Evolutionary conservation across 2,329 filamentous ascomycete genomes (phyloP), one percentile per base, ranked within the genome.

Genomic region (Lachnum nothofagi): DNA sequence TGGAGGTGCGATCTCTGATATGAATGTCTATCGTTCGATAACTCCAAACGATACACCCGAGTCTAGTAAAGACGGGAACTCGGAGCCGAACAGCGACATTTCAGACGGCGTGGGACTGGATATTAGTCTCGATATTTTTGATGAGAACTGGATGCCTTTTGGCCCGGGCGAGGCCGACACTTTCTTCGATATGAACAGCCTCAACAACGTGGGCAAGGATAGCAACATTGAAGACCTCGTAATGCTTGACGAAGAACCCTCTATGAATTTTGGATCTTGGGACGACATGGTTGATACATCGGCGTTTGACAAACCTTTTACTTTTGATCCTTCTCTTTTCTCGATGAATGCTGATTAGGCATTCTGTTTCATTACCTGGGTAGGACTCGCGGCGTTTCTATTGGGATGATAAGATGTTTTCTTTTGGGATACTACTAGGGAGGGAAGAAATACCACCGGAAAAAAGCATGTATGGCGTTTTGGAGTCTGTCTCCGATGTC

Each of bases 31-130:
- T 58, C 73, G 75, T 17, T 73, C 76, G 1, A 67, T 77, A 48
- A 80, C 80, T 20, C 79, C 80, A 0, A 80, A 82, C 51, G 79
- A 83, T 60, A 84, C 81, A 6, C 81, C 80, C 0, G 80, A 83
- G 56, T 83, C 80, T 2, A 78, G 72, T 64, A 81, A 82, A 62
- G 79, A 83, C 23, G 74, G 76, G 3, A 64, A 70, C 7, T 82
- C 80, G 34, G 80, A 83, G 58, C 77, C 78, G 8, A 82, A 76
- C 52, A 83, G 79, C 59, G 80, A 84, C 56, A 76, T 83, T 16
- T 74, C 78, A 2, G 80, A 83, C 48, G 71, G 70, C 4, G 70
- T 73, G 3, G 63, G 67, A 14, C 67, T 81, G 12, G 79, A 82
- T 37, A 74, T 82, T 42, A 75, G 73, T 25, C 60, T 77, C 10